These are phyloP conservation scores for Pyrenula aspistea DNA, from an alignment of 495 filamentous ascomycete genomes.

Conservation along the genomic window DNA sequence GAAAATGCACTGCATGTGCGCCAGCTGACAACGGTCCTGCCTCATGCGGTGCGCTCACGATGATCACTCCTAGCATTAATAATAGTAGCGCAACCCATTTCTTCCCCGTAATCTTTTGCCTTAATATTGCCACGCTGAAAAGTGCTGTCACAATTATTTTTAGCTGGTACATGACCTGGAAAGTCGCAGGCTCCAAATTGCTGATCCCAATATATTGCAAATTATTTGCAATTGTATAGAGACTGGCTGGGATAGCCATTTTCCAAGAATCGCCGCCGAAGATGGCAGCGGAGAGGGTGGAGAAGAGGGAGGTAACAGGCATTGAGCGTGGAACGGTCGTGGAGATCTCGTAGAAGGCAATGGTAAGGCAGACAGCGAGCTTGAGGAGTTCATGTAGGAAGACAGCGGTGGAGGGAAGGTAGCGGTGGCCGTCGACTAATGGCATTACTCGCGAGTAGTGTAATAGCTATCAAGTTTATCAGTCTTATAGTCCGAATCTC, in stretches of 20 bases:
- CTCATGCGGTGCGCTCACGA: constrained; percentile 65
- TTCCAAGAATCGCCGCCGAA: constrained; percentile 97
- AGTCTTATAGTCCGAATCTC: constrained; percentile 1
- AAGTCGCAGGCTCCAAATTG: constrained; percentile 82
- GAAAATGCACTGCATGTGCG: constrained; percentile 46
- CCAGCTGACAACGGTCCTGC: constrained; percentile 31
- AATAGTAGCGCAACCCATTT: constrained; percentile 74
- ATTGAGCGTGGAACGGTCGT: constrained; percentile 59
- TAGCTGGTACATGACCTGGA: constrained; percentile 85
- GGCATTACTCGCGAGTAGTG: constrained; percentile 94
- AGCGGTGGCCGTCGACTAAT: constrained; percentile 65
- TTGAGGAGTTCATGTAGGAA: constrained; percentile 91
- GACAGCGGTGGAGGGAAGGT: constrained; percentile 87
- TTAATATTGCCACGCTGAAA: constrained; percentile 71
- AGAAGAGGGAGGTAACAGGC: constrained; percentile 67
- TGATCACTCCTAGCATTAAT: constrained; percentile 72
- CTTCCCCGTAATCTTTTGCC: constrained; percentile 50
- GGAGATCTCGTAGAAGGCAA: constrained; percentile 79
- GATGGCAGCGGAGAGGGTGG: constrained; percentile 63
- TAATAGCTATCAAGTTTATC: constrained; percentile 46
- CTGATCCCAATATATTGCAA: constrained; percentile 86
- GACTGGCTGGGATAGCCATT: constrained; percentile 72
- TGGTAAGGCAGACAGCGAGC: constrained; percentile 69
- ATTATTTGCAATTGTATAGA: constrained; percentile 85
- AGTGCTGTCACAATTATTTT: constrained; percentile 86